Conservation (phyloP, 257 asterid species). For the Solanum appendiculatum region DNA sequence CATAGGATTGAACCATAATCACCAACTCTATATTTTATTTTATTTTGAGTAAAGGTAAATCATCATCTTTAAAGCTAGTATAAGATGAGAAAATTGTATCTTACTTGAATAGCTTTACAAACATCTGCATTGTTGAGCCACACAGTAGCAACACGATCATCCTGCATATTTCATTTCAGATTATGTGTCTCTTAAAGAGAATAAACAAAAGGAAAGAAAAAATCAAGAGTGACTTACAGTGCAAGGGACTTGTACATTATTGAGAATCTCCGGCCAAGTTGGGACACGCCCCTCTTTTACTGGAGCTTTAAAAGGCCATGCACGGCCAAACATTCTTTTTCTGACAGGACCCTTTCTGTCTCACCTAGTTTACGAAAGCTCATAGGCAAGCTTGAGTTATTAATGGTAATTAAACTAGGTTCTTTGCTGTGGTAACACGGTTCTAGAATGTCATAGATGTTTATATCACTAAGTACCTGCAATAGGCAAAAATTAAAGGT, state of each 20-base stretch:
- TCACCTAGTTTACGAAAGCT: slow-evolving; percentile 93
- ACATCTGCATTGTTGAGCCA: slow-evolving; percentile 80
- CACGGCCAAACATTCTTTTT: slow-evolving; percentile 85
- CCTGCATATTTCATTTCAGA: slow-evolving; percentile 29
- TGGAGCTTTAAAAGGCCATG: slow-evolving; percentile 92
- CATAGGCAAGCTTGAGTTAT: slow-evolving; percentile 35
- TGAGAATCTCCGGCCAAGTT: slow-evolving; percentile 73
- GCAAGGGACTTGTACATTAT: slow-evolving; percentile 45
- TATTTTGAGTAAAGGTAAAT: background rate
- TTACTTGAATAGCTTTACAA: slow-evolving; percentile 81
- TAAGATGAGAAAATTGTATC: slow-evolving; percentile 13
- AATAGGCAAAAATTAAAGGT: background rate
- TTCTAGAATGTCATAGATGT: slow-evolving; percentile 81
- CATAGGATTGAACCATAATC: background rate
- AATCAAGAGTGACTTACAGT: slow-evolving; percentile 38
- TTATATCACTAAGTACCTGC: slow-evolving; percentile 53
- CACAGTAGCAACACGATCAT: slow-evolving; percentile 64
- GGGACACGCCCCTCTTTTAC: slow-evolving; percentile 82
- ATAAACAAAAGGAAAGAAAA: background rate
- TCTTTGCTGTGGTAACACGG: slow-evolving; percentile 66
- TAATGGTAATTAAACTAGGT: slow-evolving; percentile 7
- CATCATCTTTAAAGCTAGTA: slow-evolving; percentile 1
- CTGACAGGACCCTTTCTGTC: slow-evolving; percentile 75
- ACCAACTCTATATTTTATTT: background rate
- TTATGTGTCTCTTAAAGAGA: background rate